Evolutionary conservation across 768 basidiomycete genomes (phyloP).

Genomic region (Kwoniella botswanensis): DNA sequence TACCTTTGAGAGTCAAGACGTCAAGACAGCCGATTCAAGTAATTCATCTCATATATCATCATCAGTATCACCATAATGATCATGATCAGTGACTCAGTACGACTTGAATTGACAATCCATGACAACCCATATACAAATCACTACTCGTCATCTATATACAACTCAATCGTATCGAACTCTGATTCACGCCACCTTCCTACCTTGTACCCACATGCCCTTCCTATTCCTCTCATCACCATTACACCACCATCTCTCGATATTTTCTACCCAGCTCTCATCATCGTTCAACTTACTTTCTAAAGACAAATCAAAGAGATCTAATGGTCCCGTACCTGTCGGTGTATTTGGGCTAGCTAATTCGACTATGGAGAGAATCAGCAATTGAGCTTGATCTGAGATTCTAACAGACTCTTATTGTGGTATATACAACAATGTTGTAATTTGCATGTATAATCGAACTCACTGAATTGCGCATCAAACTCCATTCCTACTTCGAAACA

Average conservation of each 20-base stretch:
- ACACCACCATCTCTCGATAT: slow-evolving; percentile 91
- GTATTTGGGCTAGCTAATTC: slow-evolving; percentile 56
- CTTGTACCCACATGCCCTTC: slow-evolving; percentile 75
- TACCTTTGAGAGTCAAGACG: background rate
- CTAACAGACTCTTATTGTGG: background rate
- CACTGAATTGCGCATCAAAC: slow-evolving; percentile 57
- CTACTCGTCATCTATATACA: background rate
- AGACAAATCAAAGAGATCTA: slow-evolving; percentile 71
- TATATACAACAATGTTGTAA: too few species aligned
- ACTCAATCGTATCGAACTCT: background rate
- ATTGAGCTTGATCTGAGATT: background rate
- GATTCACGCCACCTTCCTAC: slow-evolving; percentile 50
- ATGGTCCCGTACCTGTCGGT: slow-evolving; percentile 64
- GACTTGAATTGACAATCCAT: background rate
- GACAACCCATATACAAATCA: background rate
- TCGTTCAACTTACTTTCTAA: slow-evolving; percentile 13
- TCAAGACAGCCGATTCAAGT: background rate
- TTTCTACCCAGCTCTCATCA: slow-evolving; percentile 60
- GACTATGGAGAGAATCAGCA: slow-evolving; percentile 62
- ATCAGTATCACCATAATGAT: too few species aligned
- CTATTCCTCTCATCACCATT: slow-evolving; percentile 75
- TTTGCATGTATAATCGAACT: slow-evolving; percentile 11
- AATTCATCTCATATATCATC: background rate
- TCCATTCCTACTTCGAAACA: slow-evolving; percentile 46
- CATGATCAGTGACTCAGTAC: too few species aligned